Evolutionary conservation across 2,329 filamentous ascomycete species (phyloP).

Genomic region (Eurotiales sp.): DNA sequence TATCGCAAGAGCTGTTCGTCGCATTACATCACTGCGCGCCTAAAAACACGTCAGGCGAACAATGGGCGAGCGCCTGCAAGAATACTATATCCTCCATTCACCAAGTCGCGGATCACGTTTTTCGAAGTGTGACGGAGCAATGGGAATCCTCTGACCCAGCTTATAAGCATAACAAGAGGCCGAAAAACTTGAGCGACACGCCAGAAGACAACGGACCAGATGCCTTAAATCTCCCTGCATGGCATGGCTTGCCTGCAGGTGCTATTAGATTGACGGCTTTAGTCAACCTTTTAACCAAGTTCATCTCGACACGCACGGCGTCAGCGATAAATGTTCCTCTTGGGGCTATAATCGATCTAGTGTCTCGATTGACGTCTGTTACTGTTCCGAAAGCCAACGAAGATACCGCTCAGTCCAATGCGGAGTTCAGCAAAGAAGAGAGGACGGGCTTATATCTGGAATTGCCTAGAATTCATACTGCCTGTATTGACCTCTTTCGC

Average conservation of each 20-base stretch:
- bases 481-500: conserved; percentile 61
- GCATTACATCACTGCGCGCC: conserved; percentile 75
- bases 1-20: conserved; percentile 63
- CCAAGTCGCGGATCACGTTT: conserved; percentile 67
- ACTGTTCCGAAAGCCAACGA: conserved; percentile 47
- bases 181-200: conserved; percentile 33
- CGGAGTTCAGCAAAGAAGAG: conserved; percentile 73
- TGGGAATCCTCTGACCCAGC: conserved; percentile 66
- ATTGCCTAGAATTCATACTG: conserved; percentile 70
- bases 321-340: conserved; percentile 64
- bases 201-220: conserved; percentile 39
- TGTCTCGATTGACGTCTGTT: conserved; percentile 67
- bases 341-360: conserved; percentile 63
- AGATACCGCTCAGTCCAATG: conserved; percentile 59
- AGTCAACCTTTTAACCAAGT: conserved; percentile 61
- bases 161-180: conserved; percentile 28
- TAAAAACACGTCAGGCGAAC: conserved; percentile 71
- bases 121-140: conserved; percentile 74
- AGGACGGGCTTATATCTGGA: conserved; percentile 71
- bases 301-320: conserved; percentile 62
- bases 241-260: conserved; percentile 73
- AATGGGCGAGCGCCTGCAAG: conserved; percentile 70
- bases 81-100: conserved; percentile 64
- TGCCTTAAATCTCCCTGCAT: conserved; percentile 56
- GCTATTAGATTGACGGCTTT: conserved; percentile 65